Evolutionary conservation across 495 filamentous ascomycete genomes (phyloP).

Genomic region (Penicillium maclennaniae): DNA sequence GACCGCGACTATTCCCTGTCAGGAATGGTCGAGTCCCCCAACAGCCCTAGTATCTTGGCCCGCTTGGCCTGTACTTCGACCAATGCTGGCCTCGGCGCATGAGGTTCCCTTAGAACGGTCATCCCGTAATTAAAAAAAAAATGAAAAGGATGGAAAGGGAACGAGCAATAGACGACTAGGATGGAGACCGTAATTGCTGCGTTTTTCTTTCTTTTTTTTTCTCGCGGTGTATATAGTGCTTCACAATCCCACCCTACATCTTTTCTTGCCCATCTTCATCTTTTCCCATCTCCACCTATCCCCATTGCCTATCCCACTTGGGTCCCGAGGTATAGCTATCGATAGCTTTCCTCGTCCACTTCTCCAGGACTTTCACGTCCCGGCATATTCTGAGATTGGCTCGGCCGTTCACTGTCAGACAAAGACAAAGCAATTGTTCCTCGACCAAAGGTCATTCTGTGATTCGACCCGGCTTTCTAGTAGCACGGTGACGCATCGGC

Average conservation of each 20-base stretch:
- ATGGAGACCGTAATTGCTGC: conserved; percentile 1
- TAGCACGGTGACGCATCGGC: conserved; percentile 11
- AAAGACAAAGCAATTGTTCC: conserved; percentile 11
- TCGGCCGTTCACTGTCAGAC: not conserved
- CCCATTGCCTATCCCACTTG: not conserved
- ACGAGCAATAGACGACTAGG: not conserved
- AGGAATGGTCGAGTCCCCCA: not conserved
- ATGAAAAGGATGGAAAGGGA: conserved; percentile 4
- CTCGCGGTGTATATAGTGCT: conserved; percentile 15
- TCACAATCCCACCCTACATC: conserved; percentile 8
- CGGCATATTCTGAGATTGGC: not conserved
- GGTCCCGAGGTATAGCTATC: conserved; percentile 14
- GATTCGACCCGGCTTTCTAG: conserved; percentile 11
- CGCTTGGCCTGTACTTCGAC: not conserved
- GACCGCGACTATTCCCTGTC: not conserved
- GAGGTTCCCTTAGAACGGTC: conserved; percentile 8
- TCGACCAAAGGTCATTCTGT: conserved; percentile 1
- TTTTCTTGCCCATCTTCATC: conserved; percentile 1
- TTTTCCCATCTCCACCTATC: not conserved
- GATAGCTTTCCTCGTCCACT: conserved; percentile 10
- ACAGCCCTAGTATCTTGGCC: not conserved
- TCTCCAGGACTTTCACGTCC: not conserved
- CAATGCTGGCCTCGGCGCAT: conserved; percentile 10
- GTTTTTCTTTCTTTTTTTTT: too few relatives aligned
- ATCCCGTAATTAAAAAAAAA: conserved; percentile 8